These are phyloP conservation scores for Fusarium foetens DNA, from an alignment of 2,329 filamentous ascomycete genomes.

Conservation along the genomic window DNA sequence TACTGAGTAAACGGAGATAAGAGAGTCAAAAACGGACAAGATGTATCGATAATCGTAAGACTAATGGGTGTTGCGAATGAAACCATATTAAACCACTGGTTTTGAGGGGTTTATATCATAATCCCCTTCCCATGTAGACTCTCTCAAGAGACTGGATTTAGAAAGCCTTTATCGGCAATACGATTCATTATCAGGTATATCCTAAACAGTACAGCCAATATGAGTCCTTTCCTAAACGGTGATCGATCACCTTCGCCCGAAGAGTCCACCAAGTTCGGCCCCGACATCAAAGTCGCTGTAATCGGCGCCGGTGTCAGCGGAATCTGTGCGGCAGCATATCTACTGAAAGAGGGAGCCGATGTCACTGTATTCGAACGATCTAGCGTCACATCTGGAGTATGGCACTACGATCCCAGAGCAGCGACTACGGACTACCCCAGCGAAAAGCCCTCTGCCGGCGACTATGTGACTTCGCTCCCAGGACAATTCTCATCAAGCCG, in stretches of 20 bases:
- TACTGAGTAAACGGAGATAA: neutral
- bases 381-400: conserved; percentile 50
- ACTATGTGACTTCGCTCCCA: conserved; percentile 36
- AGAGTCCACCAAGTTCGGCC: conserved; percentile 10
- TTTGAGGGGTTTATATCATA: neutral
- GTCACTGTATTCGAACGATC: conserved; percentile 54
- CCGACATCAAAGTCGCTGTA: conserved; percentile 47
- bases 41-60: conserved; percentile 8
- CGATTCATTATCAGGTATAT: too few species aligned
- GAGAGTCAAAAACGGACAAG: neutral
- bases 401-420: conserved; percentile 50
- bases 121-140: too few species aligned
- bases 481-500: neutral
- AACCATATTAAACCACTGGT: neutral
- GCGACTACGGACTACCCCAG: conserved; percentile 48
- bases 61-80: neutral
- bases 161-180: too few species aligned
- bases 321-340: conserved; percentile 51
- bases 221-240: conserved; percentile 31
- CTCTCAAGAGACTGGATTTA: too few species aligned
- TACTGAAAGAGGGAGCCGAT: conserved; percentile 48
- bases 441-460: conserved; percentile 43
- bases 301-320: conserved; percentile 56
- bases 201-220: neutral
- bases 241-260: neutral